Evolutionary conservation across 805 yeast species (phyloP).

Genomic region (Maudiozyma turicensis): DNA sequence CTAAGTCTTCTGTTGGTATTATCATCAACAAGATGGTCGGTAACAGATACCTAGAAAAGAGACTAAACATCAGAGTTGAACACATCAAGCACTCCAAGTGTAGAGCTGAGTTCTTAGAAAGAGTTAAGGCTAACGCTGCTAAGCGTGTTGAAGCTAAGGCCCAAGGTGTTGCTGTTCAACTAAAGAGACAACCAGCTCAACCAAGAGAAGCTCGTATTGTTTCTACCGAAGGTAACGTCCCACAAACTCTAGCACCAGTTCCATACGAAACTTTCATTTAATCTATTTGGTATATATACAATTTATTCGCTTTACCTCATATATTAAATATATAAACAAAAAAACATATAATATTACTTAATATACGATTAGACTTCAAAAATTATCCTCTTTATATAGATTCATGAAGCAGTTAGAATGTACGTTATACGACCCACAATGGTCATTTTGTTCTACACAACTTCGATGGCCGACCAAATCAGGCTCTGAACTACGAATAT

Average conservation of each 20-base stretch:
- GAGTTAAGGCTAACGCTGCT: conserved; percentile 96
- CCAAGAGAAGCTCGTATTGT: conserved; percentile 92
- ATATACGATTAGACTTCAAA: conserved; percentile 2
- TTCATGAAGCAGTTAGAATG: no score
- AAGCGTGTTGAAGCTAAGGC: conserved; percentile 90
- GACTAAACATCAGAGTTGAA: conserved; percentile 97
- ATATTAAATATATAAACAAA: conserved; percentile 8
- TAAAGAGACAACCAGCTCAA: conserved; percentile 97
- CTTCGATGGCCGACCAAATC: no score
- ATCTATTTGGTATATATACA: conserved; percentile 24
- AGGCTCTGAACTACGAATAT: no score
- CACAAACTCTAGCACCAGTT: conserved; percentile 98
- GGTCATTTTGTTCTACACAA: no score
- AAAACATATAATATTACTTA: conserved; percentile 6
- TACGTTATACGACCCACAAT: no score
- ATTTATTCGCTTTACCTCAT: conserved; percentile 5
- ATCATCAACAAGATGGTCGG: conserved; percentile 98
- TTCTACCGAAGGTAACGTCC: conserved; percentile 70
- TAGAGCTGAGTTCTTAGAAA: conserved; percentile 97
- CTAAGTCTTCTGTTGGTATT: conserved; percentile 98
- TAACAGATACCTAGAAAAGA: conserved; percentile 97
- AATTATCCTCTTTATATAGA: neutral
- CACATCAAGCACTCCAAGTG: conserved; percentile 99
- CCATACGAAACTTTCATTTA: conserved; percentile 99
- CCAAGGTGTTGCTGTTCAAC: conserved; percentile 78